Base-by-base conservation (phyloP, 148 eudicot genomes). In the Amaranthus palmeri region DNA sequence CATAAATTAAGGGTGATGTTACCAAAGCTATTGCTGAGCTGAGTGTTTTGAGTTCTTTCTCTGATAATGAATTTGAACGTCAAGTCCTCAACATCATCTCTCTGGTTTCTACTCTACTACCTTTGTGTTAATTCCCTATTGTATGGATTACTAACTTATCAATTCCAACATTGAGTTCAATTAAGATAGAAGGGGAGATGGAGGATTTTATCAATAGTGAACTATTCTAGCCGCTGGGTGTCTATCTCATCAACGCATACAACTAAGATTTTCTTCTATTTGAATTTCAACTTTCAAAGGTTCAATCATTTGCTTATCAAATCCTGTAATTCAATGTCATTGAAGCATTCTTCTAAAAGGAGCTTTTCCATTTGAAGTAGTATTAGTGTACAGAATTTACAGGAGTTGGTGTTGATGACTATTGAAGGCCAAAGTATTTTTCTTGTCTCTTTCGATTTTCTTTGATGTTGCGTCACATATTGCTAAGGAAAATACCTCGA, bases 361-460 rank as follows among this genome's bases (percentile, higher is more conserved):
- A 69, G 69, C 6, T 74, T 79, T n/a, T 47, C 74, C 5, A 76
- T 84, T 52, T 79, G 49, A 58, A 82, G 74, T 76, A 74, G 82
- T 46, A 75, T 76, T 8, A 81, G 83, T 61, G 85, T 75, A 54
- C 78, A 70, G 6, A 76, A 78, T 68, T 52, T 80, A 14, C 69
- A 77, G 9, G 77, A 76, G 52, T 57, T 80, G 8, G 51, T 81
- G 36, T 25, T 25, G 36, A 25, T 25, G 36, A 25, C 36, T 77
- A 50, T 78, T 13, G 79, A 74, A 48, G 77, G 80, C 11, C 58
- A 68, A 73, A 69, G 77, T 78, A 5, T 25, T 0, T 45, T 14
- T 43, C 45, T 57, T 12, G 36, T 14, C 12, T 11, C 6, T 11
- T 65, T 54, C 36, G 36, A 25, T 25, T 25, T 25, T 25, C 36